These are phyloP conservation scores for Dendrocalamus latiflorus DNA, from an alignment of 202 grass and related monocot species.

Conservation along the genomic window DNA sequence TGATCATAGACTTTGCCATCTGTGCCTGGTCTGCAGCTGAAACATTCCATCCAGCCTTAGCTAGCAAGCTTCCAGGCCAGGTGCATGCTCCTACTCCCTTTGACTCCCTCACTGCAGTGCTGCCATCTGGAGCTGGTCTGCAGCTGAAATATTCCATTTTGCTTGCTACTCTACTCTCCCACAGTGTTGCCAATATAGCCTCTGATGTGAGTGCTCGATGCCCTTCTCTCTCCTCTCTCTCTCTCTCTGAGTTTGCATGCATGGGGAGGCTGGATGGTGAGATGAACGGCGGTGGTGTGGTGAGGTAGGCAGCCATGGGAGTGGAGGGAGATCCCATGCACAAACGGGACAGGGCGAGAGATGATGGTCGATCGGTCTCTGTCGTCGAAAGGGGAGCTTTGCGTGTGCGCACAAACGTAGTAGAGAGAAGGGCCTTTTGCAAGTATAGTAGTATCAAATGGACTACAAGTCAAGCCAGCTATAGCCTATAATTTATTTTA, in stretches of 20 bases:
- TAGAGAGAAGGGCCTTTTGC: not conserved
- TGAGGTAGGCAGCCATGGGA: not conserved
- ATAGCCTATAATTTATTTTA: too few species aligned
- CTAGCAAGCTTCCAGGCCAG: not conserved
- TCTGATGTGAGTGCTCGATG: conserved; percentile 71
- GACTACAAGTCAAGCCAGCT: too few species aligned
- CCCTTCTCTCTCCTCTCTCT: not conserved
- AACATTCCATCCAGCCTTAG: too few species aligned
- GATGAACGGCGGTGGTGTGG: not conserved
- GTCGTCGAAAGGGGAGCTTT: conserved; percentile 65
- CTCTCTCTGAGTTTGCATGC: not conserved
- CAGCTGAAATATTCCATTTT: conserved; percentile 47
- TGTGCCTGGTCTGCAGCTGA: too few species aligned
- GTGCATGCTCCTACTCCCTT: not conserved
- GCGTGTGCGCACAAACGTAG: conserved; percentile 46
- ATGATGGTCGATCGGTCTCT: conserved; percentile 60
- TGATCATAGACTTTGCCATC: too few species aligned
- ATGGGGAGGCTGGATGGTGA: not conserved
- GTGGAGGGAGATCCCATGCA: conserved; percentile 18
- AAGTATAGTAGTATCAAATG: not conserved
- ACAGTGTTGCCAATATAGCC: conserved; percentile 30
- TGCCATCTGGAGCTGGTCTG: too few species aligned
- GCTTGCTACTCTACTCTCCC: conserved; percentile 1
- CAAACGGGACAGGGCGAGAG: conserved; percentile 44
- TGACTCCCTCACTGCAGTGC: not conserved